phyloP scores from a whole-genome alignment of 2,329 filamentous ascomycete species.

The Chrysosporium queenslandicum region DNA sequence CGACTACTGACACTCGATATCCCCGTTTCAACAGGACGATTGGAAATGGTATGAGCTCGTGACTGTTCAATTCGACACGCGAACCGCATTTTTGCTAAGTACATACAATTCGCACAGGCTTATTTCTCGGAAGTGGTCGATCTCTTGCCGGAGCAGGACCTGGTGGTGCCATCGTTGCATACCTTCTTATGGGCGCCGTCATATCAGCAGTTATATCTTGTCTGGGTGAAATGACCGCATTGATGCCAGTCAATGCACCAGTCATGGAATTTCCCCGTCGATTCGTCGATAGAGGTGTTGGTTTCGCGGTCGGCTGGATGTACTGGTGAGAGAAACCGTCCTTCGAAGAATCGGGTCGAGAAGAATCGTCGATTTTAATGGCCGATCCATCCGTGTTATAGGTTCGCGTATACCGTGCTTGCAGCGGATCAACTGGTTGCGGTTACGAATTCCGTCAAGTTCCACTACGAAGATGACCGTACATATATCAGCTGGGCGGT shows the following conservation, averaged over 20 bases:
- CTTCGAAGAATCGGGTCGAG: conserved; percentile 24
- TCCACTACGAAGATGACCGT: conserved; percentile 28
- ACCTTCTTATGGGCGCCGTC: conserved; percentile 37
- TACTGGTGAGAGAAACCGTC: conserved; percentile 28
- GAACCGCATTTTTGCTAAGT: background rate
- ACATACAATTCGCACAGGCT: conserved; percentile 21
- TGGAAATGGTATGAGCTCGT: conserved; percentile 29
- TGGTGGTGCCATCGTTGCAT: conserved; percentile 34
- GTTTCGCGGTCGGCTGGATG: conserved; percentile 40
- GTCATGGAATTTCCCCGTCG: conserved; percentile 34
- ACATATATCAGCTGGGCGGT: conserved; percentile 26
- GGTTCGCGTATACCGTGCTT: conserved; percentile 28
- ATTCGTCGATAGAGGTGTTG: conserved; percentile 37
- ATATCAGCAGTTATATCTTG: conserved; percentile 38
- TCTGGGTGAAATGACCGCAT: conserved; percentile 36
- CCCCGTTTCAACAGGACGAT: conserved; percentile 25
- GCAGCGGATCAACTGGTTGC: conserved; percentile 32
- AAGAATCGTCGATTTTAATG: background rate
- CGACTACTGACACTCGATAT: background rate
- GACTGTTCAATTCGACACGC: background rate
- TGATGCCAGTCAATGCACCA: conserved; percentile 34
- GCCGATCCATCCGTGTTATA: conserved; percentile 16
- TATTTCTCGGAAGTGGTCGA: conserved; percentile 35
- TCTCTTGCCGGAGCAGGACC: conserved; percentile 36
- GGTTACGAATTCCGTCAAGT: conserved; percentile 35